Evolutionary conservation across 2,329 filamentous ascomycete genomes (phyloP), one percentile per base, ranked within the genome.

Genomic region (Drechslerella stenobrocha): DNA sequence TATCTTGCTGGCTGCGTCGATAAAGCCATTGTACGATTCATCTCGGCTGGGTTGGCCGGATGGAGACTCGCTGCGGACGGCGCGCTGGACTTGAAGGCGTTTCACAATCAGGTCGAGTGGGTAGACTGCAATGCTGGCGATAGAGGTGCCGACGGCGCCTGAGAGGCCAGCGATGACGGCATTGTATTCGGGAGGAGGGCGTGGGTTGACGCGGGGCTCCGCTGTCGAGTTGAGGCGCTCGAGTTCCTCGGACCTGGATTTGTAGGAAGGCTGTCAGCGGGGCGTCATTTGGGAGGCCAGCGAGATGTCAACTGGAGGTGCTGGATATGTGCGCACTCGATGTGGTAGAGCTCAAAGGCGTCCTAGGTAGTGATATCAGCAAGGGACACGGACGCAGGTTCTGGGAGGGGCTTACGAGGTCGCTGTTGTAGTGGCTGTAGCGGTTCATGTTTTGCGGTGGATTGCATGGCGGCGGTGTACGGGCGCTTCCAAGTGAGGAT

Each of bases 41-140:
- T 63, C 65, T 56, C 60, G 35, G 72, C 70, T 2, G 72, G 56
- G 59, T 75, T 44, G 40, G 28, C 8, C 22, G 23, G 18, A 26
- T 13, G 37, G 8, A 22, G 51, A 20, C 24, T 15, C 23, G 18
- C 44, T 67, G 23, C 20, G 44, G 13, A 64, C 56, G 83, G 83
- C 61, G 37, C 82, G 82, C 77, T 93, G 89, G 2, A 89, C 87
- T 77, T 95, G 90, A 46, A 95, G 81, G 24, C 90, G 84, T 23
- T 90, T 90, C 57, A 90, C 87, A 70, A 93, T 84, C 42, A 95
- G 82, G 73, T 89, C 87, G 60, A 95, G 82, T 1, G 90, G 91
- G 75, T 95, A 95, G 3, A 89, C 85, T 56, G 85, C 77, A 46
- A 90, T 81, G 72, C 91, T 92, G 8, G 90, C 88, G 65, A 92